These are phyloP conservation scores for Nannizzia gypsea DNA, from an alignment of 2,329 filamentous ascomycete genomes.

Conservation along the genomic window DNA sequence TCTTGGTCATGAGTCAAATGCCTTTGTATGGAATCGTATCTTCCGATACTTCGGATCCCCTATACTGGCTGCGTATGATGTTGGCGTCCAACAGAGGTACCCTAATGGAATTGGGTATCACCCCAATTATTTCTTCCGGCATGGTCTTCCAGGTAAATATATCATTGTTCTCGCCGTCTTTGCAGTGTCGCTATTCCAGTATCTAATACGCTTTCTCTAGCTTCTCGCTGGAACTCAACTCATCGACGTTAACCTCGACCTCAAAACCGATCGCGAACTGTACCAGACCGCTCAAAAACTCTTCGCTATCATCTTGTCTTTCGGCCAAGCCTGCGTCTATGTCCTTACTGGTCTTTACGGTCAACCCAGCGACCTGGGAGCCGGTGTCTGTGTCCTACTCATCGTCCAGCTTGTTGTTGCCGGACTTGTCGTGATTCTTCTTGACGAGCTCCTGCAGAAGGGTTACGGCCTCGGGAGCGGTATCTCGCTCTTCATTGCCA, in stretches of 20 bases:
- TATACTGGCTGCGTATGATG: slow-evolving; percentile 99
- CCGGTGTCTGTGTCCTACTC: slow-evolving; percentile 94
- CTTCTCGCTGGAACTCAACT: slow-evolving; percentile 98
- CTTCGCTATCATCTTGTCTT: slow-evolving; percentile 92
- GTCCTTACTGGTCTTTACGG: slow-evolving; percentile 98
- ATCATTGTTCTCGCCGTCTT: neutral
- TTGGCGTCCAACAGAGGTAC: slow-evolving; percentile 97
- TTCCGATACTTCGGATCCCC: slow-evolving; percentile 91
- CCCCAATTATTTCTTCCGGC: slow-evolving; percentile 97
- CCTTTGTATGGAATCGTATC: slow-evolving; percentile 98
- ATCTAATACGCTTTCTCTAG: slow-evolving; percentile 26
- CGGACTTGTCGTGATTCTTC: slow-evolving; percentile 95
- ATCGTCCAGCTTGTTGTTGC: slow-evolving; percentile 97
- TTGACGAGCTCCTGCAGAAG: slow-evolving; percentile 98
- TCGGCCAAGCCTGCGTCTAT: slow-evolving; percentile 95
- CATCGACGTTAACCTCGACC: slow-evolving; percentile 99
- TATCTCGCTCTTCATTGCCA: slow-evolving; percentile 98
- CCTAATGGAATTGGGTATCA: slow-evolving; percentile 91
- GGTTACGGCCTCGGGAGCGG: slow-evolving; percentile 96
- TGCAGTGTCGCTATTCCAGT: neutral
- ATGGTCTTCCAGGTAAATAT: slow-evolving; percentile 85
- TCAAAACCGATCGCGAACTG: slow-evolving; percentile 98
- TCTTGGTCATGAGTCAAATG: slow-evolving; percentile 99
- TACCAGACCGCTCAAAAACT: slow-evolving; percentile 99
- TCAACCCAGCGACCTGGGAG: slow-evolving; percentile 88